phyloP scores from a whole-genome alignment of 2,329 filamentous ascomycete species.

The Neonectria neomacrospora region DNA sequence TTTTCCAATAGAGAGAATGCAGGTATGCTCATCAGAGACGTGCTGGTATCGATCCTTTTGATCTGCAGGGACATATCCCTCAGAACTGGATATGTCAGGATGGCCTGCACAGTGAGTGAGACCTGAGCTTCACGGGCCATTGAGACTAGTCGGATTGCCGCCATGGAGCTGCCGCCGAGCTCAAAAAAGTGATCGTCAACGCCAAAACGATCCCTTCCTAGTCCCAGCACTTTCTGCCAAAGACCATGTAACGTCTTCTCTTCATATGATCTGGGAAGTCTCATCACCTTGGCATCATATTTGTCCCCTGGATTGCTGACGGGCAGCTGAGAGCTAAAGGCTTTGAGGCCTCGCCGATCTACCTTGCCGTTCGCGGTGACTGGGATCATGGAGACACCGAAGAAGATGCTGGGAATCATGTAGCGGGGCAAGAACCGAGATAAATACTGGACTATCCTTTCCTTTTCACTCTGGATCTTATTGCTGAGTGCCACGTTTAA shows the following conservation, averaged over 20 bases:
- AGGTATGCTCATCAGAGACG: background rate
- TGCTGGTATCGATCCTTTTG: background rate
- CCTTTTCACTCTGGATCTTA: background rate
- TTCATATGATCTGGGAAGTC: background rate
- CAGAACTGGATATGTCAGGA: conserved; percentile 1
- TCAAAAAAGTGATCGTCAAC: conserved; percentile 2
- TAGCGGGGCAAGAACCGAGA: conserved; percentile 3
- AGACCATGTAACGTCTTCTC: background rate
- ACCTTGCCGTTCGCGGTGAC: conserved; percentile 1
- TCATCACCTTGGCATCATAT: background rate
- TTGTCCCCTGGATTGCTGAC: background rate
- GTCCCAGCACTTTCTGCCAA: conserved; percentile 1
- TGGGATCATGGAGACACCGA: conserved; percentile 1
- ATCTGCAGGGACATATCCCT: conserved; percentile 3
- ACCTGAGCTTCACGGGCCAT: background rate
- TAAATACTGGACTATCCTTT: background rate
- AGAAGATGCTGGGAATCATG: conserved; percentile 3
- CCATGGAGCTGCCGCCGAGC: conserved; percentile 3
- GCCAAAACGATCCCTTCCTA: background rate
- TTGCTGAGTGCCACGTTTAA: background rate
- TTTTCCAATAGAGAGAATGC: background rate
- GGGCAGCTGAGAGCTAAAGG: background rate
- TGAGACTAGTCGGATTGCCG: background rate
- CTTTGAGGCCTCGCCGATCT: background rate
- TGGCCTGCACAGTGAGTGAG: background rate